Evolutionary conservation across 257 asterid genomes (phyloP).

Genomic region (Buddleja alternifolia): DNA sequence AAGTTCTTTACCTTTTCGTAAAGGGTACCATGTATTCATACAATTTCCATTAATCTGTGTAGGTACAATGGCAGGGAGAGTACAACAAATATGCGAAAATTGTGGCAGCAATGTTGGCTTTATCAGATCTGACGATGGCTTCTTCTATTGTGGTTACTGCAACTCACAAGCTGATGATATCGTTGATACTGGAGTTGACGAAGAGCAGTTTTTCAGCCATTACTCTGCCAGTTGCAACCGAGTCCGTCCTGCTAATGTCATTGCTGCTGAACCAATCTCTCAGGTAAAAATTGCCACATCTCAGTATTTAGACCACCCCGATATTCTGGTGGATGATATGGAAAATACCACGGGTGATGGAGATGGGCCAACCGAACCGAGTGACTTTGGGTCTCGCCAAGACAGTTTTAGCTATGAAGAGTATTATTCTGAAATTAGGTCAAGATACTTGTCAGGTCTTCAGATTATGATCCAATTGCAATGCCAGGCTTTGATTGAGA

Average conservation of each 20-base stretch:
- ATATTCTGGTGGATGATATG: slow-evolving; percentile 26
- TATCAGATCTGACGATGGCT: slow-evolving; percentile 54
- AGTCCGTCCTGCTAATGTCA: slow-evolving; percentile 27
- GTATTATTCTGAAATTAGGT: slow-evolving; percentile 54
- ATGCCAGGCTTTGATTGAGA: slow-evolving; percentile 72
- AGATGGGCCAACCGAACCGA: slow-evolving; percentile 53
- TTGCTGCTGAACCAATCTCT: slow-evolving; percentile 44
- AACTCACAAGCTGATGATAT: slow-evolving; percentile 61
- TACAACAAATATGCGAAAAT: slow-evolving; percentile 40
- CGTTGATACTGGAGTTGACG: slow-evolving; percentile 54
- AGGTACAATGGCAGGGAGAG: slow-evolving; percentile 41
- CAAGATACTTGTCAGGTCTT: slow-evolving; percentile 64
- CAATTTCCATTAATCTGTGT: slow-evolving; percentile 1
- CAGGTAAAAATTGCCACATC: slow-evolving; percentile 44
- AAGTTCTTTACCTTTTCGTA: background rate
- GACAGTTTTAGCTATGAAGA: slow-evolving; percentile 45
- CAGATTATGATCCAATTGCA: slow-evolving; percentile 83
- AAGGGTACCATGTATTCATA: background rate
- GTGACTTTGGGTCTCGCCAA: slow-evolving; percentile 55
- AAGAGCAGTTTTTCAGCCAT: slow-evolving; percentile 40
- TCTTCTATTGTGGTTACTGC: slow-evolving; percentile 55
- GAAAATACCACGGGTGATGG: slow-evolving; percentile 41
- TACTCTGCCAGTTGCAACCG: slow-evolving; percentile 44
- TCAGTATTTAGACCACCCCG: slow-evolving; percentile 41
- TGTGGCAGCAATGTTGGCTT: slow-evolving; percentile 53